A percentile compares a stretch with the other conserved stretches of the same genome.
These are phyloP conservation scores for Sclerotiophoma versabilis DNA, from an alignment of 2,329 filamentous ascomycete genomes.

Conservation along the genomic window DNA sequence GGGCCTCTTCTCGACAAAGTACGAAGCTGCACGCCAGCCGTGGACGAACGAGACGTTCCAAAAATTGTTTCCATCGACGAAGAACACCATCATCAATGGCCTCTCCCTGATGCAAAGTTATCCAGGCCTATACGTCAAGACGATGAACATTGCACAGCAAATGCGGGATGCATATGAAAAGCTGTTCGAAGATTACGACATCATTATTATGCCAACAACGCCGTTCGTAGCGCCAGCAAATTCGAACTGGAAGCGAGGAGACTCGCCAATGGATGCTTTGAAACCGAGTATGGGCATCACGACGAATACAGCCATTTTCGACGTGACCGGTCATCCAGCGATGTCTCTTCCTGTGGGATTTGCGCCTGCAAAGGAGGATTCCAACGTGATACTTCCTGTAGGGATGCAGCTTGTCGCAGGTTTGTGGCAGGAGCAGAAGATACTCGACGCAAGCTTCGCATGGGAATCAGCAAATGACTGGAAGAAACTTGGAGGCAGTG, in stretches of 20 bases:
- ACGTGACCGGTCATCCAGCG: slow-evolving; percentile 42
- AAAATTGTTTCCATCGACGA: slow-evolving; percentile 57
- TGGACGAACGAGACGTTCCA: slow-evolving; percentile 45
- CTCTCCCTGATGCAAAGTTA: slow-evolving; percentile 49
- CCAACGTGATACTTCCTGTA: slow-evolving; percentile 42
- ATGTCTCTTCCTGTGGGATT: slow-evolving; percentile 50
- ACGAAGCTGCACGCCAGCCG: slow-evolving; percentile 7
- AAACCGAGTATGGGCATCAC: slow-evolving; percentile 41
- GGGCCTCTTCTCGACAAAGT: slow-evolving; percentile 49
- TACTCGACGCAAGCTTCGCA: slow-evolving; percentile 35
- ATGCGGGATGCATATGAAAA: slow-evolving; percentile 50
- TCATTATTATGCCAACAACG: slow-evolving; percentile 53
- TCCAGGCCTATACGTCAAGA: slow-evolving; percentile 51
- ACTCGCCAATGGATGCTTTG: slow-evolving; percentile 36
- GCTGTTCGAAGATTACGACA: slow-evolving; percentile 46
- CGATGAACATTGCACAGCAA: slow-evolving; percentile 50
- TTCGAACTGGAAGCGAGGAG: slow-evolving; percentile 33
- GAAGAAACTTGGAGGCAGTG: slow-evolving; percentile 18
- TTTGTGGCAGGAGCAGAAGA: slow-evolving; percentile 47
- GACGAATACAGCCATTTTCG: slow-evolving; percentile 39
- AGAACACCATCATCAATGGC: slow-evolving; percentile 57
- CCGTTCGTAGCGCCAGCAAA: slow-evolving; percentile 35
- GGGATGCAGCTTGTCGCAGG: slow-evolving; percentile 51
- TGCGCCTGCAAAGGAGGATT: slow-evolving; percentile 29
- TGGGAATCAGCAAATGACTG: slow-evolving; percentile 42